Evolutionary conservation across 2,329 filamentous ascomycete species (phyloP).

Genomic region (Hypomyces rosellus): DNA sequence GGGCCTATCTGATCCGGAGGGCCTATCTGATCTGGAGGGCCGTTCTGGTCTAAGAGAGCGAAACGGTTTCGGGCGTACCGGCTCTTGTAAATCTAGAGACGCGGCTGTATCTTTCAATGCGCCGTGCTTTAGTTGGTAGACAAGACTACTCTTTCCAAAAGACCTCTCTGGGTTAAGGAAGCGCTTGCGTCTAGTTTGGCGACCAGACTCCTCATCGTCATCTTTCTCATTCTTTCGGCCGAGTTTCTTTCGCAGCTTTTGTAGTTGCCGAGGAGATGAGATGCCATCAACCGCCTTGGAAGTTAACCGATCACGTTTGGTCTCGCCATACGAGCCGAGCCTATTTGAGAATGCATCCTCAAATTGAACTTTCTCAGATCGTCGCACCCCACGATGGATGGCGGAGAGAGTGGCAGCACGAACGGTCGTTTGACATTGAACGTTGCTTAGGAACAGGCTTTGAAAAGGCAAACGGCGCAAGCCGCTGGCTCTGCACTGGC

Average conservation of each 20-base stretch:
- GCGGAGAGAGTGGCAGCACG: constrained; percentile 49
- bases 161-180: constrained; percentile 44
- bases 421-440: constrained; percentile 11
- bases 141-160: constrained; percentile 51
- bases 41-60: neutral
- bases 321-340: constrained; percentile 12
- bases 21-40: neutral
- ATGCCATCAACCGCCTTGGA: constrained; percentile 24
- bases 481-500: constrained; percentile 17
- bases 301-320: constrained; percentile 17
- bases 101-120: constrained; percentile 23
- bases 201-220: constrained; percentile 25
- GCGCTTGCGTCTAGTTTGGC: constrained; percentile 42
- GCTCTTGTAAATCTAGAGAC: constrained; percentile 20
- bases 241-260: constrained; percentile 48
- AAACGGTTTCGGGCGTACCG: constrained; percentile 16
- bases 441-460: neutral
- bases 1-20: too few relatives aligned
- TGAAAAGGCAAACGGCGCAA: constrained; percentile 15
- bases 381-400: constrained; percentile 60
- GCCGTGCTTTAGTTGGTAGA: constrained; percentile 48
- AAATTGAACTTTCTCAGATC: constrained; percentile 33
- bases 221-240: constrained; percentile 33
- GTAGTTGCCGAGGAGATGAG: constrained; percentile 26
- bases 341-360: constrained; percentile 15